These are phyloP conservation scores for Tilletia horrida DNA, from an alignment of 1,284 basidiomycete genomes.

Conservation along the genomic window DNA sequence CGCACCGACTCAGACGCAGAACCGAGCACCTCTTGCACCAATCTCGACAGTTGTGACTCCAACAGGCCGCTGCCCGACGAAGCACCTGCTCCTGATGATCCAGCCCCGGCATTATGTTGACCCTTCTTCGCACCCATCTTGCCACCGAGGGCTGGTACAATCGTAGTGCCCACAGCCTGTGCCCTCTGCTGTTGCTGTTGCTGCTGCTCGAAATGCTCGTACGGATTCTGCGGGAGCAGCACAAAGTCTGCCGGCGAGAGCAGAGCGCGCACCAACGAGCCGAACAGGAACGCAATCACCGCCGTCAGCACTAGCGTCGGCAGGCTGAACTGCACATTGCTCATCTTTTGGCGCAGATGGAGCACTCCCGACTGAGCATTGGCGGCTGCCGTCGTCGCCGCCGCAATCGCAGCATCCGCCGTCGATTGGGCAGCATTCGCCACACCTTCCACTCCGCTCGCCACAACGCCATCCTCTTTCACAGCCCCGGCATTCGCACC, in stretches of 20 bases:
- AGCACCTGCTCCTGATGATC: neutral
- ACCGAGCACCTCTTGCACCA: constrained; percentile 4
- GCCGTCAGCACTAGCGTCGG: constrained; percentile 65
- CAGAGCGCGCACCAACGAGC: constrained; percentile 79
- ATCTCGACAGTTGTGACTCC: neutral
- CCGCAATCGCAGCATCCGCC: constrained; percentile 16
- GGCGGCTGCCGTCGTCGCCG: constrained; percentile 17
- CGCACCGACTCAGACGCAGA: too few species aligned
- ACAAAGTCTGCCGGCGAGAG: constrained; percentile 88
- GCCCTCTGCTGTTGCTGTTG: neutral
- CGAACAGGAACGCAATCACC: constrained; percentile 83
- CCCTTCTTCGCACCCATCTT: neutral
- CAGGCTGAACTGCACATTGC: constrained; percentile 33
- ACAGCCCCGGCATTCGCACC: neutral
- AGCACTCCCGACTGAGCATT: neutral
- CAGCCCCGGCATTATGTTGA: neutral
- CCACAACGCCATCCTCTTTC: neutral
- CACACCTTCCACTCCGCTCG: neutral
- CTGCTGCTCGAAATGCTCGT: constrained; percentile 6
- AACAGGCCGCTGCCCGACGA: neutral
- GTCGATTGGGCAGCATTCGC: neutral
- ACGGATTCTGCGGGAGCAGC: constrained; percentile 28
- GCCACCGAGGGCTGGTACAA: neutral
- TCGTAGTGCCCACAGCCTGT: too few species aligned
- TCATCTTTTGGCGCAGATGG: constrained; percentile 15